Conservation (phyloP, 1,284 basidiomycete genomes). For the Sparassis latifolia region DNA sequence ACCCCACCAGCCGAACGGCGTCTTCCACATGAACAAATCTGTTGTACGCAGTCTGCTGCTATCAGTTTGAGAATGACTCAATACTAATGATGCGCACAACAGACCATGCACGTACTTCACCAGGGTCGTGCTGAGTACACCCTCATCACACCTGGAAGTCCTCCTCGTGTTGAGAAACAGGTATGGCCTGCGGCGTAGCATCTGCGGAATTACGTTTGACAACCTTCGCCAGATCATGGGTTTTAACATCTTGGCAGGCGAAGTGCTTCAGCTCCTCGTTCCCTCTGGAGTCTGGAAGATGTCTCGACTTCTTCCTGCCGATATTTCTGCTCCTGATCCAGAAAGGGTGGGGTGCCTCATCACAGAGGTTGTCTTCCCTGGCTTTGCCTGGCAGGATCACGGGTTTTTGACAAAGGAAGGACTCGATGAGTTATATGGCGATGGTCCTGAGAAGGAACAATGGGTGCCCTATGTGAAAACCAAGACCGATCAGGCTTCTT, state of each 20-base stretch:
- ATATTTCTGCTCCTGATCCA: slow-evolving; percentile 20
- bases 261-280: slow-evolving; percentile 38
- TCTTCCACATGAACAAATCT: slow-evolving; percentile 43
- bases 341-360: slow-evolving; percentile 37
- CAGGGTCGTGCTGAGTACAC: slow-evolving; percentile 43
- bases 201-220: background rate
- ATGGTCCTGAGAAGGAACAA: slow-evolving; percentile 10
- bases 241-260: slow-evolving; percentile 30
- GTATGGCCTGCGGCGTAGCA: slow-evolving; percentile 12
- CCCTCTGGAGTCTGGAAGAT: slow-evolving; percentile 45
- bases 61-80: background rate
- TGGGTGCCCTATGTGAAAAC: slow-evolving; percentile 12
- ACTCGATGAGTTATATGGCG: slow-evolving; percentile 29
- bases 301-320: slow-evolving; percentile 35
- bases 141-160: slow-evolving; percentile 31
- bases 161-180: slow-evolving; percentile 31
- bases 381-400: slow-evolving; percentile 46
- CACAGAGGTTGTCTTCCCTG: slow-evolving; percentile 43
- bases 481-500: too few relatives aligned
- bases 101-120: slow-evolving; percentile 46
- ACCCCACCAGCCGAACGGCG: slow-evolving; percentile 30
- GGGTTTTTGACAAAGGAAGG: slow-evolving; percentile 29
- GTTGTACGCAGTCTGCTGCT: slow-evolving; percentile 21
- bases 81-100: background rate
- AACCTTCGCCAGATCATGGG: slow-evolving; percentile 30